These are phyloP conservation scores for Aspergillus sp. DNA, from an alignment of 2,329 filamentous ascomycete species.

Conservation along the genomic window DNA sequence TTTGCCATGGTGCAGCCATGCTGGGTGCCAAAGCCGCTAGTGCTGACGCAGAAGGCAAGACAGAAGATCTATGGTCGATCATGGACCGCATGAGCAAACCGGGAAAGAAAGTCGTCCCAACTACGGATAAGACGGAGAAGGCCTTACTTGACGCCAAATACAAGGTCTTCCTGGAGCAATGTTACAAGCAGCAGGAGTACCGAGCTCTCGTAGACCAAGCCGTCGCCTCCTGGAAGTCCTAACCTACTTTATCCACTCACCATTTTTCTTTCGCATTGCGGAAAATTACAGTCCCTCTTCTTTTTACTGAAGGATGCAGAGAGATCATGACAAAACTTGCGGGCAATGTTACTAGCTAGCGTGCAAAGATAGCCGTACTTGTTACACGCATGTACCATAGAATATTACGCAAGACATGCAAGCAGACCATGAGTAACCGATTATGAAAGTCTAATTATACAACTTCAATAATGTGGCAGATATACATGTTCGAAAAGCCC, in stretches of 20 bases:
- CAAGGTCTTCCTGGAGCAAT: constrained; percentile 92
- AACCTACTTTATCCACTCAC: background rate
- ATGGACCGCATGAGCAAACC: constrained; percentile 98
- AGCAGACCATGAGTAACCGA: background rate
- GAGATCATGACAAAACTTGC: background rate
- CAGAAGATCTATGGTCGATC: constrained; percentile 89
- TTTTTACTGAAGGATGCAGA: background rate
- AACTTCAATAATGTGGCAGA: background rate
- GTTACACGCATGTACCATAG: background rate
- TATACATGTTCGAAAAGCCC: background rate
- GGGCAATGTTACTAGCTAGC: background rate
- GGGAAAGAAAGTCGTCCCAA: constrained; percentile 78
- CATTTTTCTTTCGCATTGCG: background rate
- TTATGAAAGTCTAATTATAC: background rate
- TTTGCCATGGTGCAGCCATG: constrained; percentile 98
- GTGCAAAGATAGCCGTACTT: background rate
- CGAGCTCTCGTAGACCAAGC: constrained; percentile 73
- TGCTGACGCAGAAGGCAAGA: constrained; percentile 72
- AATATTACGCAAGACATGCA: background rate
- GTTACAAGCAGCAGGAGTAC: constrained; percentile 79
- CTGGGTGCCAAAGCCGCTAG: constrained; percentile 95
- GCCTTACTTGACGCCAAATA: constrained; percentile 85
- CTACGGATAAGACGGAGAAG: constrained; percentile 71
- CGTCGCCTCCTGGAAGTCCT: constrained; percentile 46
- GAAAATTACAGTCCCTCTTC: background rate